These are phyloP conservation scores for Naematelia aurantialba DNA, from an alignment of 768 basidiomycete species.

Conservation along the genomic window DNA sequence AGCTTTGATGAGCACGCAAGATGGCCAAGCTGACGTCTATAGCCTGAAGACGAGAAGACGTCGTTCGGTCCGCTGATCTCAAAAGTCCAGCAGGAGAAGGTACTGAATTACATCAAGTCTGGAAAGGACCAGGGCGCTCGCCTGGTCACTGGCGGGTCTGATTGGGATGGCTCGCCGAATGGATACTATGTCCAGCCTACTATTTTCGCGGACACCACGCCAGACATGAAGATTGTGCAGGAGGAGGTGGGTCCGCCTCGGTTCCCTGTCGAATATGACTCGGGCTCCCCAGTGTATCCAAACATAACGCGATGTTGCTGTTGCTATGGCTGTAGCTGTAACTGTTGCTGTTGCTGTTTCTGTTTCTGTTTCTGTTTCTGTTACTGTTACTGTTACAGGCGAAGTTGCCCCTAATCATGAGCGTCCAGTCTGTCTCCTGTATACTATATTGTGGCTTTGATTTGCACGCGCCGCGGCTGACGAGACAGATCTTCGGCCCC, in stretches of 20 bases:
- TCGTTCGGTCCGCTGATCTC: constrained; percentile 50
- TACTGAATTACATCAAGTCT: constrained; percentile 72
- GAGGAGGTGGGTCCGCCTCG: constrained; percentile 59
- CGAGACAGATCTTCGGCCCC: constrained; percentile 85
- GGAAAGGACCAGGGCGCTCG: constrained; percentile 71
- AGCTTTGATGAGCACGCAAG: too few species aligned
- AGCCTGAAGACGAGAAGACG: constrained; percentile 45
- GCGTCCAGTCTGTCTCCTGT: neutral
- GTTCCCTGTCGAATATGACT: neutral
- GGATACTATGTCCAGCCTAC: constrained; percentile 87
- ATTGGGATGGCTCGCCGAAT: constrained; percentile 57
- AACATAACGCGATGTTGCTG: constrained; percentile 11
- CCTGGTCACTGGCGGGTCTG: constrained; percentile 64
- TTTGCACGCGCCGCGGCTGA: neutral
- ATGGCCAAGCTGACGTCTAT: neutral
- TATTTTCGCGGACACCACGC: constrained; percentile 64
- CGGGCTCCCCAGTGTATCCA: neutral
- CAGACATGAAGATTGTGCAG: constrained; percentile 72
- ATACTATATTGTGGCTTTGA: neutral
- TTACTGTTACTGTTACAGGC: too few species aligned
- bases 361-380: too few species aligned
- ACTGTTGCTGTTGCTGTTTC: too few species aligned
- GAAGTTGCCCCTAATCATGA: too few species aligned
- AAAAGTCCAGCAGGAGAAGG: constrained; percentile 44
- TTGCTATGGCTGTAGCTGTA: too few species aligned